Conservation (phyloP, 139 green algal species). For the Yamagishiella unicocca region DNA sequence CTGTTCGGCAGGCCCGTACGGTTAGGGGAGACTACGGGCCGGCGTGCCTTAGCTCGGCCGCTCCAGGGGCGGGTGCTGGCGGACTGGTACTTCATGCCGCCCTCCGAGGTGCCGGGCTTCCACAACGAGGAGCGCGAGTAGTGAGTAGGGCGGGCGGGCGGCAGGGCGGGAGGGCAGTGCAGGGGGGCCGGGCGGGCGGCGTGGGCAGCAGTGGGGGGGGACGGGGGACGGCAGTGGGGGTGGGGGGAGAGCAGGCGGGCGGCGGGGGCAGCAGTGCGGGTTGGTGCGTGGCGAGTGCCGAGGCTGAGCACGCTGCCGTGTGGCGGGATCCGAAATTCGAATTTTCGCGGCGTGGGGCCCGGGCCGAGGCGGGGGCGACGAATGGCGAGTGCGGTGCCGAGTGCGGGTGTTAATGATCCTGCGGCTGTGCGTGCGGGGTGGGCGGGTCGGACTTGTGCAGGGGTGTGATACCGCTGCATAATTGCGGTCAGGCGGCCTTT, state of each 20-base stretch:
- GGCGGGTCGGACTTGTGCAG: too few species aligned
- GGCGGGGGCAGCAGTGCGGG: neutral
- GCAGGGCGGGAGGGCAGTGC: neutral
- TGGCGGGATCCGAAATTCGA: too few species aligned
- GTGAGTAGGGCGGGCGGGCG: conserved; percentile 36
- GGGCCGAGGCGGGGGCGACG: too few species aligned
- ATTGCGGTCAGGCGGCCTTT: too few species aligned
- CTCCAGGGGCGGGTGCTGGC: conserved; percentile 43
- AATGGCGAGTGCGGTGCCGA: too few species aligned
- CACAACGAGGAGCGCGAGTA: conserved; percentile 60
- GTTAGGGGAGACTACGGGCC: conserved; percentile 33
- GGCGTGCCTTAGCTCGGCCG: conserved; percentile 40
- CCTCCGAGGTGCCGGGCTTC: conserved; percentile 36
- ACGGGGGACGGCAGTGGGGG: too few species aligned
- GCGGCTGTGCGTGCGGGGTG: too few species aligned
- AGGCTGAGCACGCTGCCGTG: too few species aligned
- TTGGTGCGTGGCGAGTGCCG: neutral
- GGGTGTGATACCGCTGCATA: too few species aligned
- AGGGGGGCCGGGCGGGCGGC: neutral
- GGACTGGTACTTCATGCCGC: conserved; percentile 49
- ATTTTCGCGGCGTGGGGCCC: too few species aligned
- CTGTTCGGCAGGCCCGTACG: conserved; percentile 47
- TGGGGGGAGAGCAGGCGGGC: neutral
- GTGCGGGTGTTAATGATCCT: too few species aligned
- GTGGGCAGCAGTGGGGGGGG: neutral